Percentiles rank a stretch among this genome's conserved stretches.
phyloP scores from a whole-genome alignment of 2,329 filamentous ascomycete species.

The Dothistroma septosporum region DNA sequence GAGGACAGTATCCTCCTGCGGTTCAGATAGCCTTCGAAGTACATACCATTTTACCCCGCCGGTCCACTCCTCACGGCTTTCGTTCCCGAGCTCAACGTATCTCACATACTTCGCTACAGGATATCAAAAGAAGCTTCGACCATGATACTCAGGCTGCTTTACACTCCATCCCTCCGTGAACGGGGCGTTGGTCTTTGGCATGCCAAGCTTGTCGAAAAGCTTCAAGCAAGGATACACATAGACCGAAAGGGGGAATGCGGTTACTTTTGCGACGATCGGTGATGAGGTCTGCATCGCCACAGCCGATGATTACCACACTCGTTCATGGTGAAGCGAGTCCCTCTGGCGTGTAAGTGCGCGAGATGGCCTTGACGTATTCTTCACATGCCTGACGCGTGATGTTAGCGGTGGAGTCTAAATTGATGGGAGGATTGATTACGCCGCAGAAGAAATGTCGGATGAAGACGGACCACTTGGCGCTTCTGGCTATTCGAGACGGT shows the following conservation, averaged over 20 bases:
- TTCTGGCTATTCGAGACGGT: slow-evolving; percentile 17
- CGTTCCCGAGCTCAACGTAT: slow-evolving; percentile 21
- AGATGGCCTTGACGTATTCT: slow-evolving; percentile 29
- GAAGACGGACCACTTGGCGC: slow-evolving; percentile 35
- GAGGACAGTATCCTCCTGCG: too few relatives aligned
- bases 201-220: slow-evolving; percentile 30
- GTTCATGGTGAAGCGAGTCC: slow-evolving; percentile 17
- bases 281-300: slow-evolving; percentile 28
- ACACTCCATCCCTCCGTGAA: neutral
- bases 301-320: slow-evolving; percentile 31
- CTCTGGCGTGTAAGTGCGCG: slow-evolving; percentile 18
- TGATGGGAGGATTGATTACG: slow-evolving; percentile 20
- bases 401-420: neutral
- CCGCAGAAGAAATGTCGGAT: slow-evolving; percentile 42
- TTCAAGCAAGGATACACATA: slow-evolving; percentile 29
- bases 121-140: slow-evolving; percentile 8
- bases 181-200: slow-evolving; percentile 14
- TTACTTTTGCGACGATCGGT: slow-evolving; percentile 27
- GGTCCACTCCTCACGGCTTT: slow-evolving; percentile 14
- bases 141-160: neutral
- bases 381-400: slow-evolving; percentile 26
- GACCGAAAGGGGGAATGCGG: slow-evolving; percentile 26
- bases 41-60: neutral
- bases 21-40: too few relatives aligned
- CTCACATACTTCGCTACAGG: slow-evolving; percentile 20